A percentile compares a stretch with the other conserved stretches of the same genome.
These are phyloP conservation scores for Boletus eberwhitei DNA, from an alignment of 768 basidiomycete species.

Conservation along the genomic window DNA sequence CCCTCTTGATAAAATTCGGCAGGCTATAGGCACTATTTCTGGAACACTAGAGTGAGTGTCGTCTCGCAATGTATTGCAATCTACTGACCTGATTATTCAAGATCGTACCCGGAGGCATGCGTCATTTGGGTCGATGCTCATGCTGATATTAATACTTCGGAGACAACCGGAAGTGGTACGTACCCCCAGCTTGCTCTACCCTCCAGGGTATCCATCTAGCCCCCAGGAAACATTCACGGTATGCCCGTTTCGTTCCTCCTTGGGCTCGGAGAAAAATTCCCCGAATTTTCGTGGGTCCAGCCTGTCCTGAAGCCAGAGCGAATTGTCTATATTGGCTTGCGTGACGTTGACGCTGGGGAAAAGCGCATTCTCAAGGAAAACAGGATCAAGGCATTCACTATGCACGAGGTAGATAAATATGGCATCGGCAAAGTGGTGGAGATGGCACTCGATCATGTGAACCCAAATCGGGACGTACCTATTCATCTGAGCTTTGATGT, in stretches of 20 bases:
- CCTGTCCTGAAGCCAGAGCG: conserved; percentile 66
- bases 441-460: conserved; percentile 94
- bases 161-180: conserved; percentile 73
- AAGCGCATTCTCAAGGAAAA: conserved; percentile 79
- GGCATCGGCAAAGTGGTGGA: conserved; percentile 95
- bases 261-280: conserved; percentile 40
- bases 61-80: not conserved
- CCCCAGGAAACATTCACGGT: conserved; percentile 89
- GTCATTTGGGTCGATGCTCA: conserved; percentile 98
- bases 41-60: conserved; percentile 71
- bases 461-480: conserved; percentile 76
- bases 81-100: conserved; percentile 27
- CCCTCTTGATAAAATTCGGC: conserved; percentile 1
- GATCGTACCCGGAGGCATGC: conserved; percentile 74
- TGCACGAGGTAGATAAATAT: conserved; percentile 87
- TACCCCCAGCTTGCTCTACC: not conserved
- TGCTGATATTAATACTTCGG: conserved; percentile 91
- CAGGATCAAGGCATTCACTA: conserved; percentile 82
- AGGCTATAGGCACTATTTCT: conserved; percentile 92
- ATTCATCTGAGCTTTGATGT: conserved; percentile 98
- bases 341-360: conserved; percentile 89
- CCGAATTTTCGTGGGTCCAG: conserved; percentile 57
- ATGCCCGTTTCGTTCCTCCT: conserved; percentile 96
- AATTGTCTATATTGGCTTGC: conserved; percentile 94
- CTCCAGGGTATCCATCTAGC: not conserved